phyloP scores from a whole-genome alignment of 306 rosid species.

The Vigna nakashimae region DNA sequence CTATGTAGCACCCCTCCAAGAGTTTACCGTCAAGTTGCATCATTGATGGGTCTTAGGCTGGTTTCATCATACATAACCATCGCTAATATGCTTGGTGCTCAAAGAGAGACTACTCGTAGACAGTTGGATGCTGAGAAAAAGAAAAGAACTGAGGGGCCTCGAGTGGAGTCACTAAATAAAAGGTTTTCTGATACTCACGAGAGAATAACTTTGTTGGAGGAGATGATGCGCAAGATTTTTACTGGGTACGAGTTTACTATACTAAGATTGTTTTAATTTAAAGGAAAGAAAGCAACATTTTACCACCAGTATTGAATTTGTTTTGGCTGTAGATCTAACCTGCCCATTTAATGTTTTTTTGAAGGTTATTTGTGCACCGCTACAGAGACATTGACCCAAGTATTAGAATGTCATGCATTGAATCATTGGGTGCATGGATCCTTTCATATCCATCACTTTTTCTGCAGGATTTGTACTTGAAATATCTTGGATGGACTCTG shows the following conservation, averaged over 20 bases:
- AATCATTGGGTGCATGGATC: constrained; percentile 93
- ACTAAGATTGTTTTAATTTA: constrained; percentile 34
- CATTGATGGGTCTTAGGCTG: constrained; percentile 91
- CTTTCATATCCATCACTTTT: constrained; percentile 93
- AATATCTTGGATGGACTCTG: constrained; percentile 96
- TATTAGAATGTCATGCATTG: constrained; percentile 90
- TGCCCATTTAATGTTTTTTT: constrained; percentile 45
- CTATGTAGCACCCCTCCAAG: constrained; percentile 94
- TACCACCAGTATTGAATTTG: constrained; percentile 27
- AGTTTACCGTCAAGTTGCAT: constrained; percentile 94
- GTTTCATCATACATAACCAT: constrained; percentile 87
- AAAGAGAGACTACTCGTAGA: constrained; percentile 94
- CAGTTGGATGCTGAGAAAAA: constrained; percentile 98
- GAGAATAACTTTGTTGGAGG: constrained; percentile 81
- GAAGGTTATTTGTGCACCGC: constrained; percentile 98
- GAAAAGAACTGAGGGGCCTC: constrained; percentile 90
- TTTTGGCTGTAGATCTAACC: constrained; percentile 46
- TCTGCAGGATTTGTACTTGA: constrained; percentile 93
- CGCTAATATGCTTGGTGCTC: constrained; percentile 86
- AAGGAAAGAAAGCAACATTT: constrained; percentile 2
- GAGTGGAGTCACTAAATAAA: constrained; percentile 86
- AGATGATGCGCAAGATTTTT: constrained; percentile 98
- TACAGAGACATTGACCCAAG: constrained; percentile 92
- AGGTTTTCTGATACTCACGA: constrained; percentile 88
- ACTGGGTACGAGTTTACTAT: constrained; percentile 77